Percentiles rank a stretch among this genome's conserved stretches.
phyloP scores from a whole-genome alignment of 2,329 filamentous ascomycete species.

The Fusarium sp. region DNA sequence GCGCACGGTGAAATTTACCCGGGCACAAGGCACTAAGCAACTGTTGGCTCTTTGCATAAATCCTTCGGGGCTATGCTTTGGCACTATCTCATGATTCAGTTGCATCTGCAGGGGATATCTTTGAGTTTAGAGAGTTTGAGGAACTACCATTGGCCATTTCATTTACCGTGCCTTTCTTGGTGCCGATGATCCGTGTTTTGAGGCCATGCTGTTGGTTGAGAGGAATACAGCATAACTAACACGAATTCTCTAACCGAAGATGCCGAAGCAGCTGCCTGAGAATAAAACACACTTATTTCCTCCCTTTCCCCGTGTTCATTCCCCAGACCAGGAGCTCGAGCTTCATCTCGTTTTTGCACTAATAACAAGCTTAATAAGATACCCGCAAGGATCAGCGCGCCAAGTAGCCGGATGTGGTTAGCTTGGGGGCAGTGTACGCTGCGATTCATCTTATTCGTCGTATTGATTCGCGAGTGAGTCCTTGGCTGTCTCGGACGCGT shows the following conservation, averaged over 20 bases:
- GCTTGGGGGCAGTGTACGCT: not conserved
- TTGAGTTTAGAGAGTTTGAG: too few species aligned
- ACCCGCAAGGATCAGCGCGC: not conserved
- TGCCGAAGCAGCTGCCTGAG: too few species aligned
- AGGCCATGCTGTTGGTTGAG: too few species aligned
- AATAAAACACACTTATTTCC: too few species aligned
- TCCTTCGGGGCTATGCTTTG: not conserved
- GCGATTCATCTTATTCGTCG: not conserved
- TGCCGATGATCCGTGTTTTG: constrained; percentile 4
- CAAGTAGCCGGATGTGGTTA: not conserved
- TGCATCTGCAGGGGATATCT: not conserved
- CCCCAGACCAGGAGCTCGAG: too few species aligned
- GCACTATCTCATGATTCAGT: not conserved
- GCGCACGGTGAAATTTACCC: constrained; percentile 1
- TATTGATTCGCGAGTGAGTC: not conserved
- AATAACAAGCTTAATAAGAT: constrained; percentile 9
- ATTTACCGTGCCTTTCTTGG: not conserved
- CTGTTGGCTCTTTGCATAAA: not conserved
- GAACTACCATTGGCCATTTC: not conserved
- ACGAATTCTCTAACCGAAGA: too few species aligned
- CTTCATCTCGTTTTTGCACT: not conserved
- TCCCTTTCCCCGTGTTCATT: too few species aligned
- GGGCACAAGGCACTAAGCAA: not conserved
- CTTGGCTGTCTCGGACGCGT: not conserved
- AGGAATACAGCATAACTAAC: too few species aligned